These are phyloP conservation scores for Cubamyces lactineus DNA, from an alignment of 768 basidiomycete species.

Conservation along the genomic window DNA sequence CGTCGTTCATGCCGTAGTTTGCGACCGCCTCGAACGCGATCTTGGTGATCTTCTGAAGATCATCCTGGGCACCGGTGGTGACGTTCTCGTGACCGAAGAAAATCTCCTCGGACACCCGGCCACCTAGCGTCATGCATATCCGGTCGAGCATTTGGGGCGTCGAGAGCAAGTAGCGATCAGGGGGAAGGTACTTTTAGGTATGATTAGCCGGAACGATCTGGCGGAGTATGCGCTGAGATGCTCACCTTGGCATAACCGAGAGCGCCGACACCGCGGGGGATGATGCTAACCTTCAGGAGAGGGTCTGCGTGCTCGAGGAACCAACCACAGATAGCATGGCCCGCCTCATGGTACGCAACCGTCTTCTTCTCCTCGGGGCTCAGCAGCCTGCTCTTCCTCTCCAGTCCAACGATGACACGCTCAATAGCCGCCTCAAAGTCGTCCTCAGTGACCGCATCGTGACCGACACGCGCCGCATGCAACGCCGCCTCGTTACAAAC, in stretches of 20 bases:
- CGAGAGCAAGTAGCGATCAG: slow-evolving; percentile 93
- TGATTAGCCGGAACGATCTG: not conserved
- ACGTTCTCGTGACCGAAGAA: slow-evolving; percentile 93
- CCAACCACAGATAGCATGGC: slow-evolving; percentile 98
- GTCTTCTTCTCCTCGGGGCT: slow-evolving; percentile 97
- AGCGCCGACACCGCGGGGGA: slow-evolving; percentile 93
- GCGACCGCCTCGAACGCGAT: slow-evolving; percentile 97
- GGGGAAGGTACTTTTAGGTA: slow-evolving; percentile 79
- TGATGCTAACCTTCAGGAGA: slow-evolving; percentile 96
- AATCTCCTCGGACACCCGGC: slow-evolving; percentile 97
- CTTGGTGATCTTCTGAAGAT: slow-evolving; percentile 95
- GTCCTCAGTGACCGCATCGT: slow-evolving; percentile 74
- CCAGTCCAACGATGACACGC: slow-evolving; percentile 95
- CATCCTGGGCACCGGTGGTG: slow-evolving; percentile 98
- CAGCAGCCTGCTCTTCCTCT: slow-evolving; percentile 92
- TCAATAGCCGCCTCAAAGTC: slow-evolving; percentile 99
- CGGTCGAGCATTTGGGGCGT: slow-evolving; percentile 93
- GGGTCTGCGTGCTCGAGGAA: slow-evolving; percentile 98
- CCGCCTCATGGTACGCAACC: slow-evolving; percentile 98
- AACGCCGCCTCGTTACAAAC: slow-evolving; percentile 98
- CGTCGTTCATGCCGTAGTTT: slow-evolving; percentile 95
- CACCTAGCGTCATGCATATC: slow-evolving; percentile 98
- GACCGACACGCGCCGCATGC: slow-evolving; percentile 85
- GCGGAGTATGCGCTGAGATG: slow-evolving; percentile 1
- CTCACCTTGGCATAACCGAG: slow-evolving; percentile 92